A percentile compares a stretch with the other conserved stretches of the same genome.
Evolutionary conservation across 2,329 filamentous ascomycete species (phyloP).

Genomic region (Aspergillus sp.): DNA sequence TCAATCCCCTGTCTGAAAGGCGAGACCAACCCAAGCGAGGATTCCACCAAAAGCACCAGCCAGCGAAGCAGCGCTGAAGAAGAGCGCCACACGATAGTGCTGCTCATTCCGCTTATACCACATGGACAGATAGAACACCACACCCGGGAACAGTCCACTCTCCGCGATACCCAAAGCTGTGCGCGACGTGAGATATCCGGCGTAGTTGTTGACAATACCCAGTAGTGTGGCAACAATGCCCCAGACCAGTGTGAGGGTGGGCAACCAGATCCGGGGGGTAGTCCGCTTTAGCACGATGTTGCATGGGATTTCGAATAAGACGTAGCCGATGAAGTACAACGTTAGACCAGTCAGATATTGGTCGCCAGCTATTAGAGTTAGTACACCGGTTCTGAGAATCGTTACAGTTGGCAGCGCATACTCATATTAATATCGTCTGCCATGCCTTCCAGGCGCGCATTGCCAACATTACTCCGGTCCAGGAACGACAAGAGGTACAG

Average conservation of each 20-base stretch:
- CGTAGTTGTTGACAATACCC: conserved; percentile 44
- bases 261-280: conserved; percentile 33
- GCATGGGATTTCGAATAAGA: conserved; percentile 36
- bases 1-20: not conserved
- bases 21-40: conserved; percentile 38
- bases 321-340: conserved; percentile 34
- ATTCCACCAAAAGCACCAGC: conserved; percentile 57
- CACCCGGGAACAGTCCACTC: conserved; percentile 48
- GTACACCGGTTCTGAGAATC: not conserved
- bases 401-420: conserved; percentile 10
- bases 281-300: conserved; percentile 37
- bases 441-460: conserved; percentile 34
- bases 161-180: conserved; percentile 49
- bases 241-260: conserved; percentile 41
- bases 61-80: conserved; percentile 52
- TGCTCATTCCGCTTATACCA: conserved; percentile 57
- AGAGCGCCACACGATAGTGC: conserved; percentile 53
- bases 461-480: conserved; percentile 40
- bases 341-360: conserved; percentile 33
- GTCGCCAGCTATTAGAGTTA: not conserved
- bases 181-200: conserved; percentile 42
- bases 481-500: conserved; percentile 41
- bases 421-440: conserved; percentile 32
- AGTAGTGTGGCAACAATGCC: conserved; percentile 46
- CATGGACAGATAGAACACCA: conserved; percentile 51